Evolutionary conservation across 805 yeast genomes (phyloP), one percentile per base, ranked within the genome.

Genomic region (Sugiyamaella smithiae): DNA sequence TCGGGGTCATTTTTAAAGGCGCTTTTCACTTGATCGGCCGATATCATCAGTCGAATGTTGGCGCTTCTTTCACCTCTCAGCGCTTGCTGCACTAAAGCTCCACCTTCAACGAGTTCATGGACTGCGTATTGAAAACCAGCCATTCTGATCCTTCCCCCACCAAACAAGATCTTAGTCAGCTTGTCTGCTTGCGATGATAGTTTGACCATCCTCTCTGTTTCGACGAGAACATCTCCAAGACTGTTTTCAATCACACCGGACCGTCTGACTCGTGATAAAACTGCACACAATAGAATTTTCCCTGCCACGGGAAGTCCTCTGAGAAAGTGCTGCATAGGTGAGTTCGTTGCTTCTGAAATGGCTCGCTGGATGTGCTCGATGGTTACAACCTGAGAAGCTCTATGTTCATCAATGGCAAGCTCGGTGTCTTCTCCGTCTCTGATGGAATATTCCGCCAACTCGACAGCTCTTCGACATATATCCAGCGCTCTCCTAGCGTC

Each of bases 401-500:
- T 50, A 8, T 60, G 50, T 28, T 68, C 38, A 20, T 35, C 38
- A 12, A 66, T 32, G 62, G 24, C 42, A n/a, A 23, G 45, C 12
- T 42, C 43, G 1, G 22, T 45, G 2, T 43, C 49, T 9, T 53
- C 52, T 3, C 57, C 59, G 8, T 43, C 46, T 7, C 38, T 43
- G 16, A 25, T 51, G 17, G 82, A 85, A 28, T 67, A 60, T 60
- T 88, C 95, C 0, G 96, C 96, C 25, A 90, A 73, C 61, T 88
- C 97, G 5, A 90, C 84, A 0, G 97, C 97, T 49, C 97, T 71
- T 32, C 90, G 76, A 61, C 97, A 85, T 20, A 93, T 85, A 49
- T 85, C 85, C 48, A 93, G 71, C 0, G 96, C 97, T 51, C 98
- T 73, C 60, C 99, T 75, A 1, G 97, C 99, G 71, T 93, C 99